Evolutionary conservation across 495 filamentous ascomycete species (phyloP).

Genomic region (Glutinoglossum americanum): DNA sequence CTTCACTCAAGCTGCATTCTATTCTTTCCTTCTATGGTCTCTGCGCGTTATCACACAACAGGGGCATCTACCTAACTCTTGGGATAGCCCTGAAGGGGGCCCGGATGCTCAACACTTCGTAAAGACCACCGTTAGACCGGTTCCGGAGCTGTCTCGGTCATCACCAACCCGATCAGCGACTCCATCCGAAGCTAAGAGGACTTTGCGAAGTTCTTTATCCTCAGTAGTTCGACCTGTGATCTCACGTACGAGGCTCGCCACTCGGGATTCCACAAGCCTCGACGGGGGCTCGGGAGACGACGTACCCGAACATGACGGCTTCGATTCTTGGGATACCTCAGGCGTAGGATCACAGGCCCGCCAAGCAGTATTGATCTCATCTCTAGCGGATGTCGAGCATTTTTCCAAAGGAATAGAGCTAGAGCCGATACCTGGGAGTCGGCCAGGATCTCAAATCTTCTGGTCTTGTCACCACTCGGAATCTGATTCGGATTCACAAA

Average conservation of each 20-base stretch:
- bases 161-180: neutral
- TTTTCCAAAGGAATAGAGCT: slow-evolving; percentile 20
- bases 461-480: slow-evolving; percentile 4
- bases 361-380: slow-evolving; percentile 28
- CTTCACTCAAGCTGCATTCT: neutral
- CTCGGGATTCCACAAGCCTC: neutral
- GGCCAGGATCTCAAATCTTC: slow-evolving; percentile 23
- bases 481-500: slow-evolving; percentile 3
- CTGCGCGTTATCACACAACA: neutral
- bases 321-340: slow-evolving; percentile 50
- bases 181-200: neutral
- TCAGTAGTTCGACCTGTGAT: neutral
- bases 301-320: slow-evolving; percentile 27
- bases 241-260: neutral
- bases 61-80: neutral
- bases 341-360: slow-evolving; percentile 34
- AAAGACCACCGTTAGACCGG: neutral
- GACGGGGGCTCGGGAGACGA: neutral
- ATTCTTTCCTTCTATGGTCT: neutral
- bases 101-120: neutral
- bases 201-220: neutral
- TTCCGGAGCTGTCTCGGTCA: neutral
- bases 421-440: slow-evolving; percentile 35
- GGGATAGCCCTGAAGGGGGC: neutral
- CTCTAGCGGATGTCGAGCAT: slow-evolving; percentile 15